Base-by-base conservation (phyloP, 371 early-diverging fungal genomes). In the Mortierella sp. region DNA sequence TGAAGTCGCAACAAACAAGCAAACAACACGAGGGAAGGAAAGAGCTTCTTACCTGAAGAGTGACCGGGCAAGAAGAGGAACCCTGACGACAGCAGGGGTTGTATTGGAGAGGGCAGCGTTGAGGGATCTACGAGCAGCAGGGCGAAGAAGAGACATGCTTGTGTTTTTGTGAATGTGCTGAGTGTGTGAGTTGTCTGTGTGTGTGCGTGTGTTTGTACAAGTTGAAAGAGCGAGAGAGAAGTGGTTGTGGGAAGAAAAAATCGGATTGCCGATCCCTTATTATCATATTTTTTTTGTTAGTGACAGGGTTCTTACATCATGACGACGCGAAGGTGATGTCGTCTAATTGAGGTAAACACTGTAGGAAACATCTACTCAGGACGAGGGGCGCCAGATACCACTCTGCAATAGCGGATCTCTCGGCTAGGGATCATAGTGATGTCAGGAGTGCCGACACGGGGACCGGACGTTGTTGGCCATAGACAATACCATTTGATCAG, bases 121-220 rank as follows among this genome's bases (percentile, higher is more conserved):
- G 67, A 72, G 34, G 10, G 82, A 82, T 50, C 82, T 74, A 19
- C 78, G 78, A 10, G 72, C 72, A 64, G 78, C 46, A 46, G 57
- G 16, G 19, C 78, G 82, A 54, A 82, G 44, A 57, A 78, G 78
- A 50, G 78, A 82, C 82, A 82, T 82, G 64, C 5, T 72, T 46
- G 59, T 34, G 37, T 19, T 37, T 4, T 16, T 19, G 19, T 37
- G 34, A 16, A 16, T 37, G 64, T 64, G 64, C 24, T 37, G 24
- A 11, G 64, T 64, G 19, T 16, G 37, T 6, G 16, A 21, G 64
- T 31, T 53, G 16, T 1, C 2, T 1, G 24, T 53, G 24, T 53
- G 21, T 21, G 21, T 53, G 53, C 43, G 43, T 40, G 43, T 6
- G 43, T 40, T 40, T 40, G 43, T 40, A 40, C 43, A 40, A 40